Conservation (phyloP, 2,329 filamentous ascomycete genomes). For the Myriosclerotinia scirpicola region DNA sequence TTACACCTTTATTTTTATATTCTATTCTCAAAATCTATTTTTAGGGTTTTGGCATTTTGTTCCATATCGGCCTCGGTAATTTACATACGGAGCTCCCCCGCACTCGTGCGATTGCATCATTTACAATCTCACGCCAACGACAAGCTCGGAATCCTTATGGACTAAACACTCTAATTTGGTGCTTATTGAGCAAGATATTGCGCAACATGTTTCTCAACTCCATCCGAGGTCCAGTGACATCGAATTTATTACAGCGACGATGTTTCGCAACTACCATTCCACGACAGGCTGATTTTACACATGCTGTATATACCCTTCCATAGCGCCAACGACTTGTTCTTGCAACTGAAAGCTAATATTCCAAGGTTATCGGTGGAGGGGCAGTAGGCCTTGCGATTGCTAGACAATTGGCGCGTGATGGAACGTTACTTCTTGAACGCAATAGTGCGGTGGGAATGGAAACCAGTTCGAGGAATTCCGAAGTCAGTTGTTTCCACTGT, state of each 20-base stretch:
- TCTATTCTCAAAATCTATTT: no score
- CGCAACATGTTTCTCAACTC: constrained; percentile 27
- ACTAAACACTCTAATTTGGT: neutral
- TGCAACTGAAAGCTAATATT: constrained; percentile 1
- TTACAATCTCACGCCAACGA: constrained; percentile 18
- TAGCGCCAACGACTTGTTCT: constrained; percentile 2
- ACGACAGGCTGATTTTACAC: constrained; percentile 39
- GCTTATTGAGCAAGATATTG: neutral
- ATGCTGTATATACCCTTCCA: constrained; percentile 35
- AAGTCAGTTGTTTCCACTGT: constrained; percentile 43
- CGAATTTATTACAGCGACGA: constrained; percentile 24
- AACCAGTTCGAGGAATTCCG: constrained; percentile 70
- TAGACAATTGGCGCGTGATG: constrained; percentile 58
- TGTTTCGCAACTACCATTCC: constrained; percentile 34
- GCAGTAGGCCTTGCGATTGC: constrained; percentile 69
- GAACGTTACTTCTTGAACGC: constrained; percentile 64
- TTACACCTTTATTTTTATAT: no score
- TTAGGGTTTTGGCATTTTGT: no score
- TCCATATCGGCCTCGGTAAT: no score
- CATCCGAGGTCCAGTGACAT: constrained; percentile 26
- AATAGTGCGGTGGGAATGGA: constrained; percentile 66
- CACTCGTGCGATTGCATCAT: constrained; percentile 16
- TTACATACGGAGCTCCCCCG: neutral
- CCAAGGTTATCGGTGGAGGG: constrained; percentile 57
- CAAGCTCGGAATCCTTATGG: neutral